Conservation (phyloP, 2,329 filamentous ascomycete genomes). For the Alternaria brassicicola region DNA sequence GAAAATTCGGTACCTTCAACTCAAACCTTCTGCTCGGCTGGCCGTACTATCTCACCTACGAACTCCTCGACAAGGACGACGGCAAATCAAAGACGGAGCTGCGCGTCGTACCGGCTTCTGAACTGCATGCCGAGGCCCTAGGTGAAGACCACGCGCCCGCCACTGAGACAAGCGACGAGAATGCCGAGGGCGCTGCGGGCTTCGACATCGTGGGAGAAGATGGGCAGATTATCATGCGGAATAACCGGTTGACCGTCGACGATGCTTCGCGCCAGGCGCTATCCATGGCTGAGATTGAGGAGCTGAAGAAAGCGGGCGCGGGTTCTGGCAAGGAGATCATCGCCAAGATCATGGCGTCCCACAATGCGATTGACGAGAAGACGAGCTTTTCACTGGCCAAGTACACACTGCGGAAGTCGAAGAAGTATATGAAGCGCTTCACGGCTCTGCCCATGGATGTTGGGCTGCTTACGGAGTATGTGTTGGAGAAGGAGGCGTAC, state of each 20-base stretch:
- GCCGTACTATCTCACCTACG: conserved; percentile 89
- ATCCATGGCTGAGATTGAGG: conserved; percentile 72
- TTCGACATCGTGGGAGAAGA: conserved; percentile 57
- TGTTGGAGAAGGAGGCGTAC: conserved; percentile 79
- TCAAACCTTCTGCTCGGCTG: conserved; percentile 89
- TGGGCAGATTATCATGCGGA: conserved; percentile 61
- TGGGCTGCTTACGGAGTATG: conserved; percentile 73
- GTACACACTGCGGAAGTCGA: conserved; percentile 92
- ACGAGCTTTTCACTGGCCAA: conserved; percentile 92
- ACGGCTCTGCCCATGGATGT: conserved; percentile 84
- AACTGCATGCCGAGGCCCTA: conserved; percentile 80
- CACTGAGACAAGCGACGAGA: conserved; percentile 47
- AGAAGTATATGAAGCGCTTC: conserved; percentile 90
- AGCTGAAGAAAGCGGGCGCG: conserved; percentile 72
- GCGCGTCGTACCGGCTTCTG: conserved; percentile 77
- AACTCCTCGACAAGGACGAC: conserved; percentile 73
- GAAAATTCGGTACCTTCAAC: conserved; percentile 91
- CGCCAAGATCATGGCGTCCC: conserved; percentile 87
- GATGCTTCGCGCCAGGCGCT: conserved; percentile 75
- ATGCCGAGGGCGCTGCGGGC: conserved; percentile 41
- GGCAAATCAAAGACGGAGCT: conserved; percentile 70
- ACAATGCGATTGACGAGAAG: conserved; percentile 90
- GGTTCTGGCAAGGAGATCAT: conserved; percentile 88
- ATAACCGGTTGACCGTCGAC: conserved; percentile 68
- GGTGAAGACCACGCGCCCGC: conserved; percentile 58